A percentile compares a stretch with the other conserved stretches of the same genome.
These are phyloP conservation scores for Xylaria sp. DNA, from an alignment of 2,329 filamentous ascomycete genomes.

Conservation along the genomic window DNA sequence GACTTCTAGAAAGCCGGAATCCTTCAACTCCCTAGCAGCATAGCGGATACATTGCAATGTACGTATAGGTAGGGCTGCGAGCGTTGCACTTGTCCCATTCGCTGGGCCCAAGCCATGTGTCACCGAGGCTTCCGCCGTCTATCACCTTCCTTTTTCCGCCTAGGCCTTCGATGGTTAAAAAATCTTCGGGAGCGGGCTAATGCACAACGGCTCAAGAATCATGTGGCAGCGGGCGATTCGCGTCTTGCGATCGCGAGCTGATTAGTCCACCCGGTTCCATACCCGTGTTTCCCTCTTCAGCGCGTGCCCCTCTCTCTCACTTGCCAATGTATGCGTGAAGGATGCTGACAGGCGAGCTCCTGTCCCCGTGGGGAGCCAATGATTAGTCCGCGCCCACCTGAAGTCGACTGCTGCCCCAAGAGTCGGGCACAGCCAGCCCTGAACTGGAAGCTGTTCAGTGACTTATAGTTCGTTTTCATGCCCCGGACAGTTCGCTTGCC, in stretches of 20 bases:
- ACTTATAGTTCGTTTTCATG: not conserved
- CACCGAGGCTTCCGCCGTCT: constrained; percentile 17
- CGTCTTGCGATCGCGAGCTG: constrained; percentile 25
- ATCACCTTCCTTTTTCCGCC: constrained; percentile 21
- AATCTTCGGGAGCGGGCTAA: constrained; percentile 16
- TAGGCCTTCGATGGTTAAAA: constrained; percentile 2
- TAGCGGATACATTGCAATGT: too few species aligned
- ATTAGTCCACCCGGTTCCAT: constrained; percentile 18
- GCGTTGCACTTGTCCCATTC: constrained; percentile 5
- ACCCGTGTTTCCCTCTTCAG: constrained; percentile 1
- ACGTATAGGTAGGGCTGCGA: constrained; percentile 11
- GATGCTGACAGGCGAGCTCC: not conserved
- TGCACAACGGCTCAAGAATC: constrained; percentile 15
- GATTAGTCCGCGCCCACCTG: too few species aligned
- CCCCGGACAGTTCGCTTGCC: not conserved
- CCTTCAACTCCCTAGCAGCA: not conserved
- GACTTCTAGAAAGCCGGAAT: constrained; percentile 12
- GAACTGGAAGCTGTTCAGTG: not conserved
- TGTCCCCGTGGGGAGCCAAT: not conserved
- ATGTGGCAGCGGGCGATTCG: constrained; percentile 26
- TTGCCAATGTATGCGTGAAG: not conserved
- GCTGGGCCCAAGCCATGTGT: constrained; percentile 26
- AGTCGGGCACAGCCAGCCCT: not conserved
- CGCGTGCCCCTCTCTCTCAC: not conserved
- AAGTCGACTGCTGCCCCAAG: too few species aligned